Base-by-base conservation (phyloP, 768 basidiomycete genomes). In the Krasilnikovozyma curviuscula region DNA sequence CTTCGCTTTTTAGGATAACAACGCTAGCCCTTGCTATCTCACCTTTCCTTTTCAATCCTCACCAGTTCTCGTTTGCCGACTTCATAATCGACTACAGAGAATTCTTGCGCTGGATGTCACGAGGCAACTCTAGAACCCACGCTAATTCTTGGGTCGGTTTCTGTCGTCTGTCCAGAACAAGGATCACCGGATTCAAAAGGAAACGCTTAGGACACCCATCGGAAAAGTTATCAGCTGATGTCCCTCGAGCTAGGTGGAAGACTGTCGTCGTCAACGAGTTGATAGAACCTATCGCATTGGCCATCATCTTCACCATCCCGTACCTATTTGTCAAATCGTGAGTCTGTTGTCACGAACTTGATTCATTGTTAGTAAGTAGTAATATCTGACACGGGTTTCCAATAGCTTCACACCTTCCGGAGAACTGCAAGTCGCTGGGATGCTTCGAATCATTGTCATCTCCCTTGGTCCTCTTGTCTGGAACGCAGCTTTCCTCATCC, bases 121-220 rank as follows among this genome's bases (percentile, higher is more conserved):
- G 93, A 44, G 93, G 93, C 46, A 98, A 98, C 69, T 95, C 93
- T 32, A 74, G 88, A 28, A 85, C 86, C 19, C 93, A 98, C 65
- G 82, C 75, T 58, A 98, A 95, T 65, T 93, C 91, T 5, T 98
- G 93, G 93, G 91, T 97, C 56, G 91, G 93, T 0, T 98, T 97
- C 66, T 98, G 93, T 64, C 83, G 93, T 45, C 70, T 98, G 39
- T 86, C 86, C n/a, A 73, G 93, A 44, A 98, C 93, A 16, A 81
- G 85, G 76, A 91, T 98, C 61, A 98, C 93, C 16, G 93, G 93
- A n/a, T 98, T 88, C 76, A 97, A 97, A 75, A 84, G 83, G 71
- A 95, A 97, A 73, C 77, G 77, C 56, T 76, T 98, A 6, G 93
- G 93, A 19, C 81, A 86, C 60, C 93, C 93, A 2, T 95, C 89